Percentiles rank a stretch among this genome's conserved stretches.
These are phyloP conservation scores for Cronartium ribicola DNA, from an alignment of 1,284 basidiomycete species.

Conservation along the genomic window DNA sequence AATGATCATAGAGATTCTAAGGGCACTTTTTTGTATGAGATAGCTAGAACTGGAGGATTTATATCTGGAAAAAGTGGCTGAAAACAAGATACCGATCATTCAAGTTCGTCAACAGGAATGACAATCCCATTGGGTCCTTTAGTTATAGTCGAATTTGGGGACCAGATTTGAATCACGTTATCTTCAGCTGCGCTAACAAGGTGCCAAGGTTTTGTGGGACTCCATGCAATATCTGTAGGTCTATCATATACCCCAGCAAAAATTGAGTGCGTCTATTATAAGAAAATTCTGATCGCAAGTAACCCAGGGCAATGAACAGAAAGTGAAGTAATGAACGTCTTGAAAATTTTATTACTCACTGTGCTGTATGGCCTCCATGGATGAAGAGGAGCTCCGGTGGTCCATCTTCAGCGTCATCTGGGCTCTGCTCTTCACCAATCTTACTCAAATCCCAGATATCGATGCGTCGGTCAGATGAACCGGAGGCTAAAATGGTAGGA, in stretches of 20 bases:
- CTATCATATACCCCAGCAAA: too few species aligned
- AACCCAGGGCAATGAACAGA: too few species aligned
- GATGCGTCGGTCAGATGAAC: constrained; percentile 83
- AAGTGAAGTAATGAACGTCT: too few species aligned
- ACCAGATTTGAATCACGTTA: constrained; percentile 82
- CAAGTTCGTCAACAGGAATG: constrained; percentile 62
- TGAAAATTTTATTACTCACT: too few species aligned
- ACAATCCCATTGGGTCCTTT: constrained; percentile 67
- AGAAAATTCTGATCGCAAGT: too few species aligned
- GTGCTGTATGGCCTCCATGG: constrained; percentile 60
- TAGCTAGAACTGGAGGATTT: background rate
- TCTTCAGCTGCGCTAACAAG: constrained; percentile 72
- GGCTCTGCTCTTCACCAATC: constrained; percentile 92
- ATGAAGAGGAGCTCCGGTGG: constrained; percentile 86
- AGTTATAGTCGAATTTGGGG: constrained; percentile 77
- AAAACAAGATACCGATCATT: constrained; percentile 28
- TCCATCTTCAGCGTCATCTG: constrained; percentile 96
- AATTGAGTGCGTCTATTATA: too few species aligned
- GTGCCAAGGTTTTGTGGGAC: constrained; percentile 79
- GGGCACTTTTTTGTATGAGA: too few species aligned
- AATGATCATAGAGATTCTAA: too few species aligned
- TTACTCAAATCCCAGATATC: constrained; percentile 92
- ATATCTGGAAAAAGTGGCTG: too few species aligned
- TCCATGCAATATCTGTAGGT: constrained; percentile 54
- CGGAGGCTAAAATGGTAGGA: constrained; percentile 82